A percentile compares a stretch with the other conserved stretches of the same genome.
Evolutionary conservation across 83 land plant genomes (phyloP).

Genomic region (Picea abies): DNA sequence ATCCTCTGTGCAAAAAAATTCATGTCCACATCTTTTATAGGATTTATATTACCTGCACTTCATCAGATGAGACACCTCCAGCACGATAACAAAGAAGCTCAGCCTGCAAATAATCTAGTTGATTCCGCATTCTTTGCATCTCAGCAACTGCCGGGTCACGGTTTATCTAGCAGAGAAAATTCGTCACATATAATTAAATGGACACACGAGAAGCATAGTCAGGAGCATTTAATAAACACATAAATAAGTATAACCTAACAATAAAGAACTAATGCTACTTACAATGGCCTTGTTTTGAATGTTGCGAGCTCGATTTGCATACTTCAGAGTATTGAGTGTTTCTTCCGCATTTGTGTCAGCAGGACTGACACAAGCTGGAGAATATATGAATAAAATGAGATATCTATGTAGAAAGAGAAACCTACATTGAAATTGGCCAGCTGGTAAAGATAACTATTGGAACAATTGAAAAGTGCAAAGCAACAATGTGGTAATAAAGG

Average conservation of each 20-base stretch:
- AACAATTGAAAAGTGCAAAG: background rate
- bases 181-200: background rate
- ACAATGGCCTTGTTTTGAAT: slow-evolving; percentile 98
- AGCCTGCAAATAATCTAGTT: slow-evolving; percentile 90
- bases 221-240: background rate
- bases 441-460: background rate
- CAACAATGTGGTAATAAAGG: background rate
- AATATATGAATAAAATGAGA: slow-evolving; percentile 3
- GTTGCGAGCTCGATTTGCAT: slow-evolving; percentile 99
- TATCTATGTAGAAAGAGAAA: background rate
- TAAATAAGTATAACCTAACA: background rate
- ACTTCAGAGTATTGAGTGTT: slow-evolving; percentile 93
- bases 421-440: background rate
- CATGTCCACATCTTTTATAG: background rate
- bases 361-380: slow-evolving; percentile 95
- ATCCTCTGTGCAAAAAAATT: background rate
- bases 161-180: slow-evolving; percentile 62
- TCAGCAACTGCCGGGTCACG: slow-evolving; percentile 95
- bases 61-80: slow-evolving; percentile 63
- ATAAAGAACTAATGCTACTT: slow-evolving; percentile 25
- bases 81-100: slow-evolving; percentile 80
- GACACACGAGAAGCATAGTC: background rate
- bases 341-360: slow-evolving; percentile 98
- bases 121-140: slow-evolving; percentile 92
- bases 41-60: slow-evolving; percentile 51